These are phyloP conservation scores for Suillus discolor DNA, from an alignment of 768 basidiomycete species.

Conservation along the genomic window DNA sequence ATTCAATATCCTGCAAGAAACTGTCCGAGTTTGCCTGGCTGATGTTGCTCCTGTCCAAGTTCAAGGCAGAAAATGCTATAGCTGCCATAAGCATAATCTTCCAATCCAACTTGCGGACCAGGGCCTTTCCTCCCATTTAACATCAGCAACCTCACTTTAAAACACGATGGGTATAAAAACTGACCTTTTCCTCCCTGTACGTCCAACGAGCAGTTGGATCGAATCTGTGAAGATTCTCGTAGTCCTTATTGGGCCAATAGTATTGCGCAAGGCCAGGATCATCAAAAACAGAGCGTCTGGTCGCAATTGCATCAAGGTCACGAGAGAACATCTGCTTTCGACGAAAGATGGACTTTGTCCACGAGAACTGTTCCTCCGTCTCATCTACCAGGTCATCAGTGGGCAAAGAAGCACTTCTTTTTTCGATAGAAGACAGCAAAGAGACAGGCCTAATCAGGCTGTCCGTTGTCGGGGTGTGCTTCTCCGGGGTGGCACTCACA, in stretches of 20 bases:
- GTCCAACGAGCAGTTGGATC: constrained; percentile 65
- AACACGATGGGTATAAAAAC: constrained; percentile 6
- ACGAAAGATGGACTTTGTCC: constrained; percentile 12
- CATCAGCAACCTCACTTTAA: background rate
- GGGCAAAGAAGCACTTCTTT: background rate
- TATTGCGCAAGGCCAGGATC: constrained; percentile 47
- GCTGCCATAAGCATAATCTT: constrained; percentile 60
- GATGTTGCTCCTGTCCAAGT: constrained; percentile 56
- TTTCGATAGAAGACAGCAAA: constrained; percentile 2
- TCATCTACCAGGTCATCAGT: constrained; percentile 15
- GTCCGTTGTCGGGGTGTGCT: background rate
- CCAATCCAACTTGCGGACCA: constrained; percentile 61
- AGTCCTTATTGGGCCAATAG: constrained; percentile 48
- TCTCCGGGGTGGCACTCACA: background rate
- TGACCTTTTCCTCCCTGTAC: constrained; percentile 51
- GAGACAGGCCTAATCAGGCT: background rate
- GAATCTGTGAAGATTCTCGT: constrained; percentile 60
- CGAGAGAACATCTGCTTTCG: background rate
- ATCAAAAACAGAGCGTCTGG: constrained; percentile 54
- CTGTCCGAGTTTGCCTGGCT: constrained; percentile 60
- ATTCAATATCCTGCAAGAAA: constrained; percentile 53
- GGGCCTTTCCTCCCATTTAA: constrained; percentile 32
- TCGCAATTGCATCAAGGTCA: constrained; percentile 44
- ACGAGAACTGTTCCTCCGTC: constrained; percentile 9
- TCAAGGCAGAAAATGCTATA: constrained; percentile 58